phyloP scores from a whole-genome alignment of 2,329 filamentous ascomycete species.

The Coniochaeta sp. region DNA sequence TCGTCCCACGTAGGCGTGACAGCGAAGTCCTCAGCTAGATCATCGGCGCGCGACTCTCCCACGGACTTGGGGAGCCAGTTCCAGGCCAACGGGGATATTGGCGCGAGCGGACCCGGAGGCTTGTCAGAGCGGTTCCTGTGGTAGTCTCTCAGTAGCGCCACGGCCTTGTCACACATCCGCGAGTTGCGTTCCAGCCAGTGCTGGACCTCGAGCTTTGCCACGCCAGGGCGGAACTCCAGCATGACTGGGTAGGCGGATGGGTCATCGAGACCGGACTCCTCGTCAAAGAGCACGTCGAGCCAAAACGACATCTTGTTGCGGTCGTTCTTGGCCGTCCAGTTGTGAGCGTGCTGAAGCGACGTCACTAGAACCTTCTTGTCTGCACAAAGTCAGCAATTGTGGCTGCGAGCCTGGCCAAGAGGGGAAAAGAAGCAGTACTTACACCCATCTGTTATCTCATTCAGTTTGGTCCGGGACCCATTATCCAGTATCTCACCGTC shows the following conservation, averaged over 20 bases:
- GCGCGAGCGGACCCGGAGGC: constrained; percentile 40
- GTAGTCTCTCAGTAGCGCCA: constrained; percentile 47
- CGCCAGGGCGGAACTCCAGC: constrained; percentile 44
- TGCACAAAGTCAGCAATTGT: constrained; percentile 16
- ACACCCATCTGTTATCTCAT: constrained; percentile 55
- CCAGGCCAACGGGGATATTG: constrained; percentile 44
- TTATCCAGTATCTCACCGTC: constrained; percentile 57
- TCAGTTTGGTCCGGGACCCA: constrained; percentile 45
- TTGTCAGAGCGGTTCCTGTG: constrained; percentile 39
- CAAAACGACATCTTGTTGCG: constrained; percentile 65
- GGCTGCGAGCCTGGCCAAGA: neutral
- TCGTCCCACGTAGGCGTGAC: constrained; percentile 41
- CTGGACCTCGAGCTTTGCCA: constrained; percentile 52
- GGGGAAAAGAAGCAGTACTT: constrained; percentile 28
- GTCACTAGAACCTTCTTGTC: constrained; percentile 62
- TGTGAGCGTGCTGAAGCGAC: constrained; percentile 58
- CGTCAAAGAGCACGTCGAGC: constrained; percentile 58
- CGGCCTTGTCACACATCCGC: constrained; percentile 48
- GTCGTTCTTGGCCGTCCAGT: constrained; percentile 63
- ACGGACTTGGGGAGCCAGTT: constrained; percentile 42
- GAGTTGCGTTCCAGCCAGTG: constrained; percentile 58
- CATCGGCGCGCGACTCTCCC: constrained; percentile 25
- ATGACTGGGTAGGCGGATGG: constrained; percentile 32
- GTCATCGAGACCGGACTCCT: constrained; percentile 34
- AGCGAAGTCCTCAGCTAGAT: constrained; percentile 27